Evolutionary conservation across 495 filamentous ascomycete species (phyloP).

Genomic region (Neurospora sp.): DNA sequence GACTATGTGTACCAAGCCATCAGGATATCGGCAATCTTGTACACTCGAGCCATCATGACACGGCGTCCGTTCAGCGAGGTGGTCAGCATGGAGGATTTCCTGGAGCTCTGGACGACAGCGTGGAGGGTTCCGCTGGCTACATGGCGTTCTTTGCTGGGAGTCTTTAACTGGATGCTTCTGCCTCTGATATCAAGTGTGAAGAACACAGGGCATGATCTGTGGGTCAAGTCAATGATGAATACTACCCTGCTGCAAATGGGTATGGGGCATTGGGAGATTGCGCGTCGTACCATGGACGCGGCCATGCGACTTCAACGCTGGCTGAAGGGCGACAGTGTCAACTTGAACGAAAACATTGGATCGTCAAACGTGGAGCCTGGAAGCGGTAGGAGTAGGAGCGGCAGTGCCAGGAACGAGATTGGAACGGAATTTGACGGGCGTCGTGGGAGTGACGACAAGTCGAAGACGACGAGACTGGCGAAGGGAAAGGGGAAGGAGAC

Average conservation of each 20-base stretch:
- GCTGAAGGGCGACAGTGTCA: constrained; percentile 9
- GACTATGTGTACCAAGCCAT: constrained; percentile 27
- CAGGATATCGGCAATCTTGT: constrained; percentile 23
- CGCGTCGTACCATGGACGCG: constrained; percentile 13
- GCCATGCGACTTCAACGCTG: constrained; percentile 20
- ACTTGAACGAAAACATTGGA: neutral
- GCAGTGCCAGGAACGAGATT: neutral
- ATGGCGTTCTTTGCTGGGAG: constrained; percentile 24
- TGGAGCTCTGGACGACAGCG: constrained; percentile 25
- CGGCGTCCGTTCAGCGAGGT: constrained; percentile 18
- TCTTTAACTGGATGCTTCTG: constrained; percentile 25
- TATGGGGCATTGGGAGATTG: constrained; percentile 30
- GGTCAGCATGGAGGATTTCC: constrained; percentile 14
- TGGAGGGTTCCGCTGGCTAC: constrained; percentile 25
- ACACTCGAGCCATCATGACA: constrained; percentile 22
- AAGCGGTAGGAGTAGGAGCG: neutral
- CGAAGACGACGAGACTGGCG: neutral
- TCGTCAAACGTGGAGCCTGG: neutral
- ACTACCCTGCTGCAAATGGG: constrained; percentile 24
- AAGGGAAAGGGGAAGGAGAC: neutral
- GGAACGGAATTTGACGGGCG: neutral
- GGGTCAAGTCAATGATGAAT: constrained; percentile 24
- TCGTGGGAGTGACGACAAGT: neutral
- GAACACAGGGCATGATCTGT: constrained; percentile 17
- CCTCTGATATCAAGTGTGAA: constrained; percentile 12